phyloP scores from a whole-genome alignment of 305 asterid genomes.

The Fraxinus paxiana region DNA sequence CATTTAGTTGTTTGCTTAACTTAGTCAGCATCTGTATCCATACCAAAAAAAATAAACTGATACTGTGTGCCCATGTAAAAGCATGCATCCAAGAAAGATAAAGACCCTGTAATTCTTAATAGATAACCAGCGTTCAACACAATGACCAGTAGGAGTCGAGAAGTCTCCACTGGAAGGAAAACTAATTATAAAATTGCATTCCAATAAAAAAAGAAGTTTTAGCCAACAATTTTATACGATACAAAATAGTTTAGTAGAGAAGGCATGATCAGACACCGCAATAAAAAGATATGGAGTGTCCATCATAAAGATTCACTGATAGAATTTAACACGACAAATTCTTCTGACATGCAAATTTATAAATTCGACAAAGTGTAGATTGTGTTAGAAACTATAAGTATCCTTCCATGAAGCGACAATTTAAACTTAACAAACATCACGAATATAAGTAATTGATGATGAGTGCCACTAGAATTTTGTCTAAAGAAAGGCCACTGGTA shows the following conservation, averaged over 20 bases:
- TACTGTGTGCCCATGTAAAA: not conserved
- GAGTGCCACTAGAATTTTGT: not conserved
- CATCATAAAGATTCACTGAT: not conserved
- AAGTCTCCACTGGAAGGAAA: not conserved
- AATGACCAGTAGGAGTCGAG: not conserved
- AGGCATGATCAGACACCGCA: not conserved
- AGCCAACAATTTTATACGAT: not conserved
- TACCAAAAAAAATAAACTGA: not conserved
- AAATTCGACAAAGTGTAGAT: not conserved
- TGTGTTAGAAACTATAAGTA: not conserved
- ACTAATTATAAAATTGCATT: not conserved
- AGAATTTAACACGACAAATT: not conserved
- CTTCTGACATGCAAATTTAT: not conserved
- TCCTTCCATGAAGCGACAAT: not conserved
- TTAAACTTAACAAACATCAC: not conserved
- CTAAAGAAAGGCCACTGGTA: not conserved
- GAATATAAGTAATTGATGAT: not conserved
- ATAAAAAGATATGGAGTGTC: not conserved
- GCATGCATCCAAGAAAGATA: not conserved
- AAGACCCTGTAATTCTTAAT: not conserved
- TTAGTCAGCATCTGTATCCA: constrained; percentile 76
- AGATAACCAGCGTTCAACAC: not conserved
- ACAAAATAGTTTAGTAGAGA: not conserved
- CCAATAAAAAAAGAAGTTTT: not conserved
- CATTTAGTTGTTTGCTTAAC: constrained; percentile 72